Conservation (phyloP, 2,329 filamentous ascomycete species). For the Blastomyces emzantsi region DNA sequence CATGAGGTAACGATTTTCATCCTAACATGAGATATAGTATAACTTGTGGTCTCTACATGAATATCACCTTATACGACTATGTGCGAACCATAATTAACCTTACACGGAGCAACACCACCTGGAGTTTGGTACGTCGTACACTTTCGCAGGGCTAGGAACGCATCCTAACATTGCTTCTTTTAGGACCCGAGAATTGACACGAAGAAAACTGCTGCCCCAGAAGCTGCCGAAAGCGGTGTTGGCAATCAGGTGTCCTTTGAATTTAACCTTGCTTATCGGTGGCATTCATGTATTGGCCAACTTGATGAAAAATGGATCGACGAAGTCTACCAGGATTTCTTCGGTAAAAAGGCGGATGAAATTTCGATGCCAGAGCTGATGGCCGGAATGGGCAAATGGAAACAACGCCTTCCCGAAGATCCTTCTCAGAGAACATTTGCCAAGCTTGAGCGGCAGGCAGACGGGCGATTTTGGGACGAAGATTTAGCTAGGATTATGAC, state of each 20-base stretch:
- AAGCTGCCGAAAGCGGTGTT: constrained; percentile 32
- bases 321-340: constrained; percentile 44
- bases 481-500: constrained; percentile 59
- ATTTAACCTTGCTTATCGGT: constrained; percentile 46
- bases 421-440: constrained; percentile 55
- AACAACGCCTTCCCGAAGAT: constrained; percentile 49
- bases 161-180: constrained; percentile 4
- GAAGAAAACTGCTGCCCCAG: constrained; percentile 12
- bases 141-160: background rate
- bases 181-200: constrained; percentile 35
- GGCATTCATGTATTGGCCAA: constrained; percentile 57
- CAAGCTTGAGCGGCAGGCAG: constrained; percentile 47
- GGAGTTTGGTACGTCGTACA: constrained; percentile 27
- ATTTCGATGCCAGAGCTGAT: constrained; percentile 25
- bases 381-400: constrained; percentile 49
- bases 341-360: constrained; percentile 18
- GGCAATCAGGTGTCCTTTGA: constrained; percentile 46
- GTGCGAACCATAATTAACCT: constrained; percentile 27
- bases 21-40: constrained; percentile 17
- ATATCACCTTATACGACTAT: constrained; percentile 30
- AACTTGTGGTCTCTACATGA: constrained; percentile 27
- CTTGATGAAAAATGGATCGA: constrained; percentile 66
- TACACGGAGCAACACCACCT: constrained; percentile 36
- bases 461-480: constrained; percentile 60
- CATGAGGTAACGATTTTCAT: background rate